phyloP scores from a whole-genome alignment of 768 basidiomycete genomes.

The Russula dissimulans region DNA sequence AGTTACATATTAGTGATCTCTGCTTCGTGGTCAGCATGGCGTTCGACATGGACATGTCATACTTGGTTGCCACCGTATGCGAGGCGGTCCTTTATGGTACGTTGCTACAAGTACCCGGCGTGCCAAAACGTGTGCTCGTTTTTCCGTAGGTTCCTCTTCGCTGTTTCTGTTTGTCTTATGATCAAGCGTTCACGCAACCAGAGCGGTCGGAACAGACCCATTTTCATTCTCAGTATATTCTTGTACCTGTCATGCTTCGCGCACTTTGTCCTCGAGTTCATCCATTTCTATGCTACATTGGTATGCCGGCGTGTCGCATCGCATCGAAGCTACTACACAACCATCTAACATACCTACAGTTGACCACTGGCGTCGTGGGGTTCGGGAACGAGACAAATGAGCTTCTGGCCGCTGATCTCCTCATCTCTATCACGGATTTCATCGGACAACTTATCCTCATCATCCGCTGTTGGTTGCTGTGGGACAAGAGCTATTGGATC shows the following conservation, averaged over 20 bases:
- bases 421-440: constrained; percentile 32
- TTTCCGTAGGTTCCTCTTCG: constrained; percentile 2
- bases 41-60: constrained; percentile 26
- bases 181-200: not conserved
- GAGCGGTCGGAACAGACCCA: not conserved
- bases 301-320: constrained; percentile 24
- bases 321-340: not conserved
- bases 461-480: constrained; percentile 37
- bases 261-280: constrained; percentile 27
- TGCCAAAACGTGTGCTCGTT: constrained; percentile 7
- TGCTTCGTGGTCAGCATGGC: constrained; percentile 15
- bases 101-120: constrained; percentile 15
- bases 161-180: not conserved
- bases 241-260: not conserved
- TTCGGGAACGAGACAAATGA: constrained; percentile 27
- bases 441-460: constrained; percentile 30
- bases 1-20: not conserved
- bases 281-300: constrained; percentile 27
- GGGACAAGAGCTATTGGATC: constrained; percentile 29
- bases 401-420: constrained; percentile 29
- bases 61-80: constrained; percentile 31
- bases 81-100: constrained; percentile 31
- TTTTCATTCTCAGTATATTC: not conserved
- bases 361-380: constrained; percentile 22
- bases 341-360: constrained; percentile 18